Evolutionary conservation across 441 rosid genomes (phyloP).

Genomic region (Gossypium trilobum): DNA sequence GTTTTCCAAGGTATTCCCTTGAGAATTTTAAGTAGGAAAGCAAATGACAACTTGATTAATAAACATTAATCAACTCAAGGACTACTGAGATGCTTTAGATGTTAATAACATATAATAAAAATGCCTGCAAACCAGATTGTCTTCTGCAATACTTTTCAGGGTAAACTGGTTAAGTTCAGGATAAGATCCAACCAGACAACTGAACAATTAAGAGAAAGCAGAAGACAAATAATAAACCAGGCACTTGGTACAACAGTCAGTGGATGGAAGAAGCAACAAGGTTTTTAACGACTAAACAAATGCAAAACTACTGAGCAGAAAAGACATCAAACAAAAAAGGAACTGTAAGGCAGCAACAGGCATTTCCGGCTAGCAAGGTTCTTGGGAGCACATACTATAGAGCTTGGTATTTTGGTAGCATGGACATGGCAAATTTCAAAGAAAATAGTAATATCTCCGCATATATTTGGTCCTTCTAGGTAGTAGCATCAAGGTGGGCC

Average conservation of each 20-base stretch:
- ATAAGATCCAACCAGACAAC: too few species aligned
- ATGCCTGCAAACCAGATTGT: too few species aligned
- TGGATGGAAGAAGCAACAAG: too few species aligned
- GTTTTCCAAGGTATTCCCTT: neutral
- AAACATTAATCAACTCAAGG: neutral
- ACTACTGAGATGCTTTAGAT: neutral
- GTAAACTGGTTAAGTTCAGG: too few species aligned
- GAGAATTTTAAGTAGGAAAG: neutral
- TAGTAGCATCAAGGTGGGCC: slow-evolving; percentile 67
- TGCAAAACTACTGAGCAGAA: too few species aligned
- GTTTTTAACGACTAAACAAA: too few species aligned
- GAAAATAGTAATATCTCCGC: slow-evolving; percentile 37
- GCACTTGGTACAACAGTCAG: too few species aligned
- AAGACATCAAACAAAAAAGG: neutral
- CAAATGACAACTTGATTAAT: neutral
- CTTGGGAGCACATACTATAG: slow-evolving; percentile 37
- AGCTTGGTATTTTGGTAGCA: slow-evolving; percentile 61
- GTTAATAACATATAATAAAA: neutral
- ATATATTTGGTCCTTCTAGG: slow-evolving; percentile 57
- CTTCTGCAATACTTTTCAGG: too few species aligned
- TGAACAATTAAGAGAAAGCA: too few species aligned
- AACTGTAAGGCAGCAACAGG: slow-evolving; percentile 11
- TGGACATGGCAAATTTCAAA: slow-evolving; percentile 48
- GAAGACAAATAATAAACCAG: too few species aligned
- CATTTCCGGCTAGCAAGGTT: slow-evolving; percentile 47